phyloP scores from a whole-genome alignment of 2,329 filamentous ascomycete genomes.

The Akanthomyces muscarius region DNA sequence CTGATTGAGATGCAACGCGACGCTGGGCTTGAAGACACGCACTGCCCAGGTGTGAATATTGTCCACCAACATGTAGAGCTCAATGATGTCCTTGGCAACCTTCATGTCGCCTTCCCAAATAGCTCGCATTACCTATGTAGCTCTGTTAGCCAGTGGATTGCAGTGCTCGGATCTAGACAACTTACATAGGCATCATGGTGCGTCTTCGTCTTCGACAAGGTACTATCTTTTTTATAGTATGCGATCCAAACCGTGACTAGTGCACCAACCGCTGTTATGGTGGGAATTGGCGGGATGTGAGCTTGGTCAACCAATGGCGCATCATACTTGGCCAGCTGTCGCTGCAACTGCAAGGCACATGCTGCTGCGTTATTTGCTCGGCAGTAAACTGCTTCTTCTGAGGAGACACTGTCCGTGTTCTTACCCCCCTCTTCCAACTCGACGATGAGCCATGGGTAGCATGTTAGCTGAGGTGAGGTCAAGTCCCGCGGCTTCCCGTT shows the following conservation, averaged over 20 bases:
- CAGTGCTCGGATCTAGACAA: neutral
- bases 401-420: no score
- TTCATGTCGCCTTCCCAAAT: constrained; percentile 22
- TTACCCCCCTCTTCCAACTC: constrained; percentile 20
- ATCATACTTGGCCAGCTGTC: constrained; percentile 17
- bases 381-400: constrained; percentile 9
- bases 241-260: constrained; percentile 21
- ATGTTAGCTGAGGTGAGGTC: constrained; percentile 11
- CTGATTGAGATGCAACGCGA: constrained; percentile 21
- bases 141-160: neutral
- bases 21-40: constrained; percentile 20
- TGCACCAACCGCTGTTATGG: constrained; percentile 20
- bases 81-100: constrained; percentile 13
- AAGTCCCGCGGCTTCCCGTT: neutral
- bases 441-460: constrained; percentile 23
- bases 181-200: constrained; percentile 17
- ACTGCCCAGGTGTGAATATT: constrained; percentile 24
- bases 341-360: constrained; percentile 19
- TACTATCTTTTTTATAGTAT: constrained; percentile 17
- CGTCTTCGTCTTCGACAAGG: neutral
- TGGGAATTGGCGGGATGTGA: constrained; percentile 21
- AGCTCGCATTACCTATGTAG: constrained; percentile 20
- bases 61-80: constrained; percentile 22
- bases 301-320: constrained; percentile 1
- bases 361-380: constrained; percentile 21